Conservation (phyloP, 352 stramenopile species). For the Pythium chondricola region DNA sequence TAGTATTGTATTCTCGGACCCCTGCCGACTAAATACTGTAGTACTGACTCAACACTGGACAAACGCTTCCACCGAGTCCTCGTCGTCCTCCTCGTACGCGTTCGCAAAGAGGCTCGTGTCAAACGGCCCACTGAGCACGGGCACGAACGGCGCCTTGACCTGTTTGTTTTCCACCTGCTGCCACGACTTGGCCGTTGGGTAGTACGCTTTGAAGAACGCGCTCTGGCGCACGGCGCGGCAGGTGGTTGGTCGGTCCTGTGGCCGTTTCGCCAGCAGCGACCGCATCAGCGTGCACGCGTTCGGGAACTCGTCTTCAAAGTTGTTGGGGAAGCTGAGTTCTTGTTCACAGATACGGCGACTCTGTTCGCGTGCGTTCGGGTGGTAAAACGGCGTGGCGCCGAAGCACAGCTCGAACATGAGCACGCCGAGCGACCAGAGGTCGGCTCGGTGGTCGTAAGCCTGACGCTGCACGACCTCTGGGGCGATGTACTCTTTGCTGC, state of each 20-base stretch:
- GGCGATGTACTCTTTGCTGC: slow-evolving; percentile 80
- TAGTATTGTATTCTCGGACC: too few relatives aligned
- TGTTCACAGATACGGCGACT: slow-evolving; percentile 67
- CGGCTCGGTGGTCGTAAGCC: slow-evolving; percentile 58
- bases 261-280: slow-evolving; percentile 51
- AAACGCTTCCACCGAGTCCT: slow-evolving; percentile 27
- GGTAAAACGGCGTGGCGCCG: slow-evolving; percentile 84
- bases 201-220: slow-evolving; percentile 43
- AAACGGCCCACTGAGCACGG: slow-evolving; percentile 52
- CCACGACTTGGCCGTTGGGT: slow-evolving; percentile 33
- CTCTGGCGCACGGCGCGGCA: slow-evolving; percentile 36
- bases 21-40: too few relatives aligned
- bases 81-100: slow-evolving; percentile 42
- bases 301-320: slow-evolving; percentile 51
- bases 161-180: slow-evolving; percentile 33
- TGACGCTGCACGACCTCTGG: slow-evolving; percentile 63
- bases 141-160: slow-evolving; percentile 48
- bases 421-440: slow-evolving; percentile 80
- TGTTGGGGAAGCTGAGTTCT: slow-evolving; percentile 55
- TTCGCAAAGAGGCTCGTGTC: slow-evolving; percentile 67
- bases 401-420: slow-evolving; percentile 86
- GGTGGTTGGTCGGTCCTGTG: slow-evolving; percentile 21
- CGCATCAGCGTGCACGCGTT: slow-evolving; percentile 47
- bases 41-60: too few relatives aligned
- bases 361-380: slow-evolving; percentile 69